Percentiles rank a stretch among this genome's conserved stretches.
Evolutionary conservation across 1,139 yeast genomes (phyloP).

Genomic region (Blastobotrys niveus): DNA sequence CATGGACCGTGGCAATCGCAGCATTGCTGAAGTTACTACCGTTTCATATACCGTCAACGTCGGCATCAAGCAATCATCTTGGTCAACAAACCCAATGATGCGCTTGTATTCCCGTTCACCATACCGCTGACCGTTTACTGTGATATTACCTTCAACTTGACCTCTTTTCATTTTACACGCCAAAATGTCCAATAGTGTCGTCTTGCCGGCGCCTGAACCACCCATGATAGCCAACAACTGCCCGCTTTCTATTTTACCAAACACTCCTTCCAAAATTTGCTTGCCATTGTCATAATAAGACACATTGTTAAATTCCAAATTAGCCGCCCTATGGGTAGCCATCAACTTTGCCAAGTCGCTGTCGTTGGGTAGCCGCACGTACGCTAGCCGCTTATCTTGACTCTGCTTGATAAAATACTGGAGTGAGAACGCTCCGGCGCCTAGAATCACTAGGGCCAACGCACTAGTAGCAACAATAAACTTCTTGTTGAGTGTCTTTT

Average conservation of each 20-base stretch:
- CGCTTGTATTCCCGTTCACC: constrained; percentile 46
- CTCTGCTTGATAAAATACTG: constrained; percentile 30
- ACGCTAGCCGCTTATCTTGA: constrained; percentile 24
- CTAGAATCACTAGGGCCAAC: constrained; percentile 40
- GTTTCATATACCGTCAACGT: constrained; percentile 95
- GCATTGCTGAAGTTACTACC: constrained; percentile 81
- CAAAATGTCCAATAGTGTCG: constrained; percentile 82
- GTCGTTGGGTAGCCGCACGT: constrained; percentile 34
- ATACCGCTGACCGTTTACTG: constrained; percentile 57
- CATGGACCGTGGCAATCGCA: constrained; percentile 81
- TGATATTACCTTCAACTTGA: constrained; percentile 53
- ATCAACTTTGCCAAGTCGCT: constrained; percentile 34
- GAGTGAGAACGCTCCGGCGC: constrained; percentile 41
- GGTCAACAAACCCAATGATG: constrained; percentile 93
- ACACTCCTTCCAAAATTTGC: constrained; percentile 52
- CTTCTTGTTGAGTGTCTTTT: constrained; percentile 47
- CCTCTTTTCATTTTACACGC: constrained; percentile 88
- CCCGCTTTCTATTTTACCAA: constrained; percentile 78
- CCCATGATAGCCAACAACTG: constrained; percentile 96
- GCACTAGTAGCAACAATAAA: constrained; percentile 47
- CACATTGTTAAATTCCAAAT: constrained; percentile 68
- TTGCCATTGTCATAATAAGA: constrained; percentile 55
- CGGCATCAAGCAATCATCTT: constrained; percentile 84
- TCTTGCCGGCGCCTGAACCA: constrained; percentile 97
- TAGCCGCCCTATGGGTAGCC: constrained; percentile 62